Evolutionary conservation across 441 rosid species (phyloP).

Genomic region (Viola pubescens): DNA sequence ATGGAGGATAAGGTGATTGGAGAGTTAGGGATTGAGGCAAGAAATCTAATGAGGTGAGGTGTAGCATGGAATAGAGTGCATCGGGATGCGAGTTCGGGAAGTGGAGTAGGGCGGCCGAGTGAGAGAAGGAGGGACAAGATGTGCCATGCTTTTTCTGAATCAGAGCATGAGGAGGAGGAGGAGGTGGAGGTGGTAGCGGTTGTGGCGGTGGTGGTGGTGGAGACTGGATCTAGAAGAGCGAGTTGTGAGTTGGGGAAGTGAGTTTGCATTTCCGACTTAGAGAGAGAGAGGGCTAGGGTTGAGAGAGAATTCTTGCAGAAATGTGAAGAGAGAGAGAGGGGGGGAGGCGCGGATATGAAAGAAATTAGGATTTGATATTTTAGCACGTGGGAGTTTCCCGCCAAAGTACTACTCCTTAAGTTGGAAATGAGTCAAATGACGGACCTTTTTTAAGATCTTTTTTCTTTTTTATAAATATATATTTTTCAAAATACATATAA

Average conservation of each 20-base stretch:
- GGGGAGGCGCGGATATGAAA: slow-evolving; percentile 28
- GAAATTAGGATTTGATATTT: slow-evolving; percentile 22
- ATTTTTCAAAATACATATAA: too few relatives aligned
- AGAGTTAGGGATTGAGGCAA: slow-evolving; percentile 49
- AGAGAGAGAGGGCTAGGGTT: slow-evolving; percentile 7
- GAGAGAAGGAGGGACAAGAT: slow-evolving; percentile 46
- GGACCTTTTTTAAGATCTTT: background rate
- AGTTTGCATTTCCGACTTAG: slow-evolving; percentile 20
- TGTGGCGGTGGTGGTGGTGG: slow-evolving; percentile 20
- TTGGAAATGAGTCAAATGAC: background rate
- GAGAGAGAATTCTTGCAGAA: slow-evolving; percentile 15
- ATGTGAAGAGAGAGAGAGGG: slow-evolving; percentile 3
- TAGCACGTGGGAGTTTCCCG: slow-evolving; percentile 39
- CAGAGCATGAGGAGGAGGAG: slow-evolving; percentile 25
- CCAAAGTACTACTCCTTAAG: slow-evolving; percentile 8
- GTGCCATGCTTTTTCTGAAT: slow-evolving; percentile 52
- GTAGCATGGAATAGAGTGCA: slow-evolving; percentile 40
- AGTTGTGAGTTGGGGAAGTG: slow-evolving; percentile 19
- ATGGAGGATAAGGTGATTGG: slow-evolving; percentile 30
- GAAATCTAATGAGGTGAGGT: slow-evolving; percentile 31
- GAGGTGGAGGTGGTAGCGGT: slow-evolving; percentile 18
- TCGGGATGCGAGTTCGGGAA: slow-evolving; percentile 36
- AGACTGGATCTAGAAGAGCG: slow-evolving; percentile 13
- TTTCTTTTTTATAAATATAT: too few relatives aligned
- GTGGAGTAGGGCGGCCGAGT: slow-evolving; percentile 43